Percentiles rank a stretch among this genome's conserved stretches.
Evolutionary conservation across 176 grass and related monocot genomes (phyloP).

Genomic region (Musa itinerans): DNA sequence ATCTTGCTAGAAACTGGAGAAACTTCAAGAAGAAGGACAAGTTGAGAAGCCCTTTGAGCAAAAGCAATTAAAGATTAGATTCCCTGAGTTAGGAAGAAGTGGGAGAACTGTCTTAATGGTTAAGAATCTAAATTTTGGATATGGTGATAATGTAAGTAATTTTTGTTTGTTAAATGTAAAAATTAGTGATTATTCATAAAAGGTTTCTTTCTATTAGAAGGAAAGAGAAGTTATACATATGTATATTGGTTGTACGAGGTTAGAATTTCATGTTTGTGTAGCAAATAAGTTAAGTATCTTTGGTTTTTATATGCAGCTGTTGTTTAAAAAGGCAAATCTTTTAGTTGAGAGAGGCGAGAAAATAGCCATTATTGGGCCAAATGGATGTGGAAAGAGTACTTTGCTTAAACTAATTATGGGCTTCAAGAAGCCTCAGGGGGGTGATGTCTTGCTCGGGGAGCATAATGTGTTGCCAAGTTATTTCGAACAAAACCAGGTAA

Average conservation of each 20-base stretch:
- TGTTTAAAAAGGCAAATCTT: constrained; percentile 92
- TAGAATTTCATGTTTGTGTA: no score
- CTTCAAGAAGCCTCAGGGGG: constrained; percentile 68
- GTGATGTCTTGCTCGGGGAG: constrained; percentile 78
- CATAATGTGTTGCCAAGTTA: constrained; percentile 94
- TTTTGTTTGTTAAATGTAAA: neutral
- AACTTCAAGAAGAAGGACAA: constrained; percentile 91
- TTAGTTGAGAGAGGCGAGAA: constrained; percentile 85
- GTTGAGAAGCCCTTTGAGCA: constrained; percentile 90
- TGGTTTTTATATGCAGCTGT: constrained; percentile 30
- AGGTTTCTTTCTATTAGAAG: neutral
- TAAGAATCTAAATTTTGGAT: constrained; percentile 81
- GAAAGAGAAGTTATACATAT: no score
- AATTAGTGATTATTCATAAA: neutral
- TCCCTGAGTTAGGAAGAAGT: constrained; percentile 80
- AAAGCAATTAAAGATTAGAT: constrained; percentile 94
- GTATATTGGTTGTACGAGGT: no score
- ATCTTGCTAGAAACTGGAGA: constrained; percentile 80
- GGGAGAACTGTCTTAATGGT: constrained; percentile 58
- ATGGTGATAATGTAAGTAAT: constrained; percentile 60
- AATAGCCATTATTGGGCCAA: constrained; percentile 93
- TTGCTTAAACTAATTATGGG: constrained; percentile 77
- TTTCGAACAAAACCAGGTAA: constrained; percentile 98
- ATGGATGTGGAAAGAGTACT: constrained; percentile 94
- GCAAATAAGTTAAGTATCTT: no score